Base-by-base conservation (phyloP, 257 asterid species). In the Catharanthus roseus region DNA sequence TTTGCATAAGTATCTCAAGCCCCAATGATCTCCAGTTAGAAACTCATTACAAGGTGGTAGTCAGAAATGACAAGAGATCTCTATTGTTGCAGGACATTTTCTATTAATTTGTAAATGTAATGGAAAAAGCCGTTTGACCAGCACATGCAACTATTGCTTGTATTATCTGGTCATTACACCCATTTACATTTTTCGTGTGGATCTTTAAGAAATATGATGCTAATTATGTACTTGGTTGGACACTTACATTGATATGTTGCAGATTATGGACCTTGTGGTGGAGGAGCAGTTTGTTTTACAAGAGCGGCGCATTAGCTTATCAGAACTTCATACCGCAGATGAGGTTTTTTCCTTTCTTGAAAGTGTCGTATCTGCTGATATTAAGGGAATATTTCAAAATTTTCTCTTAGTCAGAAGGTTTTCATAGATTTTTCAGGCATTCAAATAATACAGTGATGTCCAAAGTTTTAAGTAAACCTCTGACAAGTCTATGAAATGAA, bases 241-340 rank as follows among this genome's bases (percentile, higher is more conserved):
- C 34, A 34, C 45, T 1, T 62, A 34, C 34, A 72, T 47, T 78
- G 68, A 1, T 62, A 31, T 31, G 70, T 51, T 78, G 68, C 89
- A 92, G 97, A 93, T 92, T 4, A 92, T 92, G 84, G 90, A 85
- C 34, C 90, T 92, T 65, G 85, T 79, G 55, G 67, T 72, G 56
- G 77, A 84, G 79, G 97, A 92, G 76, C 81, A 79, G 34, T 72
- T 89, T 70, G 82, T 73, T 72, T 63, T 85, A 66, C 85, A 70
- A 29, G 97, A 92, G 82, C 86, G 96, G 13, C 85, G 89, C 11
- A 79, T 92, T 49, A 89, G 92, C 78, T 77, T 92, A 77, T 89
- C 97, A 16, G 97, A 92, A 87, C 86, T 92, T 80, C 93, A 92
- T 77, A 86, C 93, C 51, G 97, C 96, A 60, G 97, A 92, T 66